A percentile compares a stretch with the other conserved stretches of the same genome.
Evolutionary conservation across 108 stramenopile genomes (phyloP).

Genomic region (Nitzschia palea): DNA sequence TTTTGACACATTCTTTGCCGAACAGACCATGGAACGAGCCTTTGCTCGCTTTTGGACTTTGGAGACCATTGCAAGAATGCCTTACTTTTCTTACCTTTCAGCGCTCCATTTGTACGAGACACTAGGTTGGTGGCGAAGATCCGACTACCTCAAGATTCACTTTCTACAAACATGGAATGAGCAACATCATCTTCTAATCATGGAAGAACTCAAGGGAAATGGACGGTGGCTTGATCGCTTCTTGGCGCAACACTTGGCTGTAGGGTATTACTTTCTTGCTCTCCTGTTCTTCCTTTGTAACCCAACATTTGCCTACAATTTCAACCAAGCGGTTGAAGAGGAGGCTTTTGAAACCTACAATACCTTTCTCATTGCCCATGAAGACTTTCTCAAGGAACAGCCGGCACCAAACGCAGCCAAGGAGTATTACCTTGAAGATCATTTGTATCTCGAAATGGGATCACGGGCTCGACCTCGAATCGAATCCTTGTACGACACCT

Average conservation of each 20-base stretch:
- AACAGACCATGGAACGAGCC: constrained; percentile 25
- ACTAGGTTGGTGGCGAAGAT: constrained; percentile 79
- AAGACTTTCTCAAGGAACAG: constrained; percentile 48
- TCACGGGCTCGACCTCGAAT: constrained; percentile 35
- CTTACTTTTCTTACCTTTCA: constrained; percentile 89
- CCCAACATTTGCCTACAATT: constrained; percentile 69
- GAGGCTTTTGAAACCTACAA: constrained; percentile 85
- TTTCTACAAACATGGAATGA: constrained; percentile 82
- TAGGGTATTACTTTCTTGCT: constrained; percentile 82
- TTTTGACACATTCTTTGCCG: constrained; percentile 55
- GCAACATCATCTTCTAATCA: constrained; percentile 51
- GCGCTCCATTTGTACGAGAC: constrained; percentile 93
- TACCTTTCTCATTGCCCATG: constrained; percentile 69
- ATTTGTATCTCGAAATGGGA: constrained; percentile 36
- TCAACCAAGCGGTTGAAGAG: constrained; percentile 75
- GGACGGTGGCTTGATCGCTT: constrained; percentile 66
- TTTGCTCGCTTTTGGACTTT: constrained; percentile 74
- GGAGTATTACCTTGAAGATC: constrained; percentile 64
- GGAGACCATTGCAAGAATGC: constrained; percentile 91
- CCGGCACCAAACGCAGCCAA: constrained; percentile 62
- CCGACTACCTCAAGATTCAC: constrained; percentile 82
- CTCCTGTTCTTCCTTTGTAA: constrained; percentile 48
- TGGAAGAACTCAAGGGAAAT: constrained; percentile 91
- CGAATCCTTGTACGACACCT: constrained; percentile 61
- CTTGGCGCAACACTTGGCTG: constrained; percentile 80